Evolutionary conservation across 2,329 filamentous ascomycete genomes (phyloP), one percentile per base, ranked within the genome.

Genomic region (Ophiostoma ulmi): DNA sequence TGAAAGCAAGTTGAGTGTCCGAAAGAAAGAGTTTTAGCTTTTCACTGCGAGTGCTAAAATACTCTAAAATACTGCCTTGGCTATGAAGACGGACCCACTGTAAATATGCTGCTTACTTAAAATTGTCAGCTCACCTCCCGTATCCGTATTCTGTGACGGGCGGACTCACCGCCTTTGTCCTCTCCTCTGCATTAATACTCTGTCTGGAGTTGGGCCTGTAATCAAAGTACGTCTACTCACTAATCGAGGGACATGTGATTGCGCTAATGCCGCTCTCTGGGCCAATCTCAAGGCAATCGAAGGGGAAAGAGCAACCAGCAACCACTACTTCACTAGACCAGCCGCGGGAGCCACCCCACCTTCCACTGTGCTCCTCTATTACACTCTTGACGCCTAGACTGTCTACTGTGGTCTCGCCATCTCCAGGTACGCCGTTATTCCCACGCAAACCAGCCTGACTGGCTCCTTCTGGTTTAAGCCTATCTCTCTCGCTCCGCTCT

Each of bases 401-500:
- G 11, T 8, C 14, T 35, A 22, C 48, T 55, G 48, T 55, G 31
- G 31, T 31, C 31, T 31, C 31, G n/a, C 17, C 48, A 20, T 14
- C 58, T 64, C 58, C 10, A 26, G 39, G 8, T 22, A 58, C 22
- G 58, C 26, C 58, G 58, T 31, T 36, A 64, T 64, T 13, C 31
- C 58, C 31, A 64, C 26, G 26, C 31, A 64, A 14, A 36, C 31
- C 31, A 36, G 55, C 22, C 55, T 13, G 55, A 31, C 55, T 61
- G n/a, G 55, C 55, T 61, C 14, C 31, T 64, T 35, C 26, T 35
- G 17, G 11, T 64, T 64, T 35, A 36, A 64, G 52, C 52, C 52
- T 64, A 64, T 64, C 58, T 64, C 31, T n/a, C 52, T 17, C 44
- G 44, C 44, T 48, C 44, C 52, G 52, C 52, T 58, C 52, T 31